phyloP scores from a whole-genome alignment of 345 rosid genomes.

The Aurinia saxatilis region DNA sequence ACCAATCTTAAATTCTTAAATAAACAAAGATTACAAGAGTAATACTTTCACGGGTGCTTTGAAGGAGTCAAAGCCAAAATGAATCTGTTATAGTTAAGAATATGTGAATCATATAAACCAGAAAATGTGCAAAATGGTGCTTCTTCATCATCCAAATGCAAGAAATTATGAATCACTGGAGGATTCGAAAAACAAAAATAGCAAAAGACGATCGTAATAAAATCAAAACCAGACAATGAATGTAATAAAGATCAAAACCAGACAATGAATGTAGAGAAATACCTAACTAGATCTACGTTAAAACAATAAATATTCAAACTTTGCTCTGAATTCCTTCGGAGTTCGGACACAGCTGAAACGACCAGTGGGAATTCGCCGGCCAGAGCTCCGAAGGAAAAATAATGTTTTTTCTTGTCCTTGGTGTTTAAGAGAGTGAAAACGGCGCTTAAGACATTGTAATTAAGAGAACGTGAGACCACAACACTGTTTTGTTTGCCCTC shows the following conservation, averaged over 20 bases:
- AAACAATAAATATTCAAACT: neutral
- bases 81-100: neutral
- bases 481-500: conserved; percentile 14
- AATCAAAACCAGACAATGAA: neutral
- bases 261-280: neutral
- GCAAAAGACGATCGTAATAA: neutral
- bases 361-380: conserved; percentile 22
- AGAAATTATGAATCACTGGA: neutral
- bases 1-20: neutral
- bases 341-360: conserved; percentile 19
- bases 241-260: neutral
- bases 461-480: conserved; percentile 8
- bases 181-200: neutral
- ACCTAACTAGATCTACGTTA: conserved; percentile 5
- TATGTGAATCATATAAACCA: neutral
- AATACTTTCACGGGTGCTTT: neutral
- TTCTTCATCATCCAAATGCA: conserved; percentile 3
- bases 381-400: conserved; percentile 6
- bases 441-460: conserved; percentile 11
- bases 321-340: neutral
- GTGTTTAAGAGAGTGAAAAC: conserved; percentile 4
- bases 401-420: neutral
- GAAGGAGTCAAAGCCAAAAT: neutral
- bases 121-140: neutral
- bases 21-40: neutral